Evolutionary conservation across 2,329 filamentous ascomycete species (phyloP).

Genomic region (Colletotrichum lindemuthianum): DNA sequence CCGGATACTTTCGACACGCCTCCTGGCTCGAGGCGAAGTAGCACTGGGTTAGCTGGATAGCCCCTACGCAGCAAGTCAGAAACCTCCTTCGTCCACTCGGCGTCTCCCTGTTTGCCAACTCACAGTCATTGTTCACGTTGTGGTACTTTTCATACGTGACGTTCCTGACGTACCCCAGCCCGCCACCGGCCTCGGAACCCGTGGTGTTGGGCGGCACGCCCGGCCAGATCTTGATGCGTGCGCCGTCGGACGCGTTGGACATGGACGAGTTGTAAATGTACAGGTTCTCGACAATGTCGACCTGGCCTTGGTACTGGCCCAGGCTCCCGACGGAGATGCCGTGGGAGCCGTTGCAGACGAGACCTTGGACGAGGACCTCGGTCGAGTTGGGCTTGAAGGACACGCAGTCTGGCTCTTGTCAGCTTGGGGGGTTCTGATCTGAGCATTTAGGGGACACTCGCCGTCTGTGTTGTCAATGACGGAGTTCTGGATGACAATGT

Average conservation of each 20-base stretch:
- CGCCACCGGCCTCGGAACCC: not conserved
- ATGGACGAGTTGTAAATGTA: constrained; percentile 70
- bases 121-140: constrained; percentile 66
- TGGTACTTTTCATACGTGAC: constrained; percentile 69
- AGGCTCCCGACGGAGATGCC: constrained; percentile 77
- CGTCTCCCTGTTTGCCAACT: not conserved
- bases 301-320: constrained; percentile 72
- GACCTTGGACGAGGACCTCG: constrained; percentile 72
- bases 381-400: constrained; percentile 80
- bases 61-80: not conserved
- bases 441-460: not conserved
- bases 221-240: constrained; percentile 80
- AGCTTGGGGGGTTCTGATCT: not conserved
- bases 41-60: not conserved
- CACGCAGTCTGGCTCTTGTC: constrained; percentile 61
- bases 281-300: constrained; percentile 77
- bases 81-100: not conserved
- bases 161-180: not conserved
- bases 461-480: constrained; percentile 70
- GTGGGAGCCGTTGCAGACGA: constrained; percentile 75
- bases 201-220: constrained; percentile 45
- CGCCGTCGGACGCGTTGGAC: constrained; percentile 70
- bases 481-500: constrained; percentile 74
- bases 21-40: not conserved
- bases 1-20: constrained; percentile 3